These are phyloP conservation scores for Sphagnum magellanicum DNA, from an alignment of 228 moss, liverwort and hornwort genomes.

Conservation along the genomic window DNA sequence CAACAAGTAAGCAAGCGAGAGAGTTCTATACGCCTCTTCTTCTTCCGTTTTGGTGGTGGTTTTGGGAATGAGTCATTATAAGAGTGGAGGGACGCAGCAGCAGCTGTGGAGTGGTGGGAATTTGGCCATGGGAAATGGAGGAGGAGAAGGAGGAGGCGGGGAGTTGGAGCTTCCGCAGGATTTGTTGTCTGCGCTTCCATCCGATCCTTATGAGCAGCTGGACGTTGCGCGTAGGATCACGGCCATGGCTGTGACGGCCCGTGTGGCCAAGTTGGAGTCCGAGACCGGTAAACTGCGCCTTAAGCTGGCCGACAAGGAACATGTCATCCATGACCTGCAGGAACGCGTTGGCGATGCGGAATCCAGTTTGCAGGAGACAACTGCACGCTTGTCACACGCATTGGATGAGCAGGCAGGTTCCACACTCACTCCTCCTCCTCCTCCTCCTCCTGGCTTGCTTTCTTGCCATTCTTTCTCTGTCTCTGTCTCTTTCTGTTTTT, in stretches of 20 bases:
- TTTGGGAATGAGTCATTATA: too few species aligned
- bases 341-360: constrained; percentile 58
- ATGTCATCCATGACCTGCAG: constrained; percentile 52
- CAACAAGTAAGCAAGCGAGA: too few species aligned
- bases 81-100: too few species aligned
- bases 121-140: constrained; percentile 41
- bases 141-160: constrained; percentile 23
- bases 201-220: constrained; percentile 78
- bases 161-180: constrained; percentile 74
- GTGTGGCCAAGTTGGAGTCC: constrained; percentile 65
- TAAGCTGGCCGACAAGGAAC: constrained; percentile 76
- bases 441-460: not conserved
- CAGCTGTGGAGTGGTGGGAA: too few species aligned
- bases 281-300: constrained; percentile 71
- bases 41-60: too few species aligned
- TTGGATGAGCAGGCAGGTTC: constrained; percentile 45
- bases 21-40: too few species aligned
- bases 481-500: too few species aligned
- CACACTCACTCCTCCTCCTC: too few species aligned
- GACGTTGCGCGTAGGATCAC: constrained; percentile 77
- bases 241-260: constrained; percentile 63
- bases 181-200: constrained; percentile 55
- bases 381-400: constrained; percentile 52
- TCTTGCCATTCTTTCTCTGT: not conserved
- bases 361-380: constrained; percentile 54